Percentiles rank a stretch among this genome's conserved stretches.
These are phyloP conservation scores for Liquidambar formosana DNA, from an alignment of 164 flowering plant genomes.

Conservation along the genomic window DNA sequence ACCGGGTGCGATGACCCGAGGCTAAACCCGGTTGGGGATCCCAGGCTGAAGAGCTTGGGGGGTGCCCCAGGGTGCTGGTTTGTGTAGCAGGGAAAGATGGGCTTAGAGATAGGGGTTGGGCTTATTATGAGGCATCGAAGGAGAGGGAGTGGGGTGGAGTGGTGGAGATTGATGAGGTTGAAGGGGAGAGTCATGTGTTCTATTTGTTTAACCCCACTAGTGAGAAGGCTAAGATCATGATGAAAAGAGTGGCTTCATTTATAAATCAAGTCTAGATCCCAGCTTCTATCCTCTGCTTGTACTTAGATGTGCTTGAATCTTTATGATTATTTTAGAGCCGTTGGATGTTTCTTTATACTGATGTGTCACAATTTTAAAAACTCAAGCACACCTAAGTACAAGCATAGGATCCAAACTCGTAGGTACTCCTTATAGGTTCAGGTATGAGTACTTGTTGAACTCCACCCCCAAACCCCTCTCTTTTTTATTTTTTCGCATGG, in stretches of 20 bases:
- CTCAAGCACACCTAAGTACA: too few species aligned
- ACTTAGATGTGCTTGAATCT: too few species aligned
- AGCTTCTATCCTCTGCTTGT: too few species aligned
- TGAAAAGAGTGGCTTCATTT: conserved; percentile 3
- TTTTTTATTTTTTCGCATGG: too few species aligned
- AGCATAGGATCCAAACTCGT: too few species aligned
- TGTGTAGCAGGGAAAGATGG: conserved; percentile 26
- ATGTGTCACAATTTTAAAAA: too few species aligned
- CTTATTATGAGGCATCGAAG: conserved; percentile 23
- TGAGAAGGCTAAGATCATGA: conserved; percentile 14
- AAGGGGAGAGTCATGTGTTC: conserved; percentile 29
- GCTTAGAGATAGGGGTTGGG: conserved; percentile 18
- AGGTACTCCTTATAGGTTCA: too few species aligned
- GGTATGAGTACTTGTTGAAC: too few species aligned
- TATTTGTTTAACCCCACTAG: conserved; percentile 15
- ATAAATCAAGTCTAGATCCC: neutral
- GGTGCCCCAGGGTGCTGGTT: conserved; percentile 29
- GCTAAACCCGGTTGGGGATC: conserved; percentile 18
- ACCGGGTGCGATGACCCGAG: conserved; percentile 15
- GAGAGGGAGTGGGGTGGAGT: conserved; percentile 34
- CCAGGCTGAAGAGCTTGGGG: conserved; percentile 13
- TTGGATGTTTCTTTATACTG: too few species aligned
- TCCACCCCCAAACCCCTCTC: too few species aligned
- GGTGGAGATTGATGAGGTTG: conserved; percentile 23
- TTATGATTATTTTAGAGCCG: too few species aligned